Conservation (phyloP, 495 filamentous ascomycete species). For the Aspergillus ellipticus region DNA sequence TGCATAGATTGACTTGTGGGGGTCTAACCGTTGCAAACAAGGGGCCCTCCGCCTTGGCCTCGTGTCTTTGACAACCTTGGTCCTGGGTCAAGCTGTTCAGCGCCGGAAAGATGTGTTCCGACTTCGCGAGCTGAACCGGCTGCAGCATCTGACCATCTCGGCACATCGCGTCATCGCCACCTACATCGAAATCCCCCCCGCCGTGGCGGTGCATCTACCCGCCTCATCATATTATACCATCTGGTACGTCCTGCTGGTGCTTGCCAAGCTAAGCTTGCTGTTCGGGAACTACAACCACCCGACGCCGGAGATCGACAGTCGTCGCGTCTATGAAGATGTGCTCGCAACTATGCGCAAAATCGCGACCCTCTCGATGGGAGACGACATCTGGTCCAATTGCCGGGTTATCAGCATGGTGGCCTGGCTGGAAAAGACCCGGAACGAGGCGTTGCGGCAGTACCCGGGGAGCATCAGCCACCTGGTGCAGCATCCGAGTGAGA, state of each 20-base stretch:
- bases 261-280: neutral
- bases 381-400: neutral
- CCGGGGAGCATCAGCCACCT: neutral
- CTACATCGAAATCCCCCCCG: neutral
- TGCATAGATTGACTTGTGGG: too few species aligned
- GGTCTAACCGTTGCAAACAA: neutral
- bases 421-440: neutral
- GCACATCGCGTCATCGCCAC: neutral
- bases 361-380: neutral
- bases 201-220: neutral
- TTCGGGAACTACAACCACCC: neutral
- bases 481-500: neutral
- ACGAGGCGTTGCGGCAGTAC: slow-evolving; percentile 6
- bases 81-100: neutral
- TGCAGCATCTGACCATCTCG: neutral
- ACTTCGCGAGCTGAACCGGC: neutral
- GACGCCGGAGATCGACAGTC: neutral
- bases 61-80: neutral
- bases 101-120: neutral
- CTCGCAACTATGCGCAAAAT: neutral
- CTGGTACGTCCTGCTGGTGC: neutral
- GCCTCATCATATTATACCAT: neutral
- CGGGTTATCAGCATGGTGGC: neutral
- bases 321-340: neutral
- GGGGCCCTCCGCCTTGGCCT: neutral